phyloP scores from a whole-genome alignment of 2,329 filamentous ascomycete genomes.

The Fusarium sp. region DNA sequence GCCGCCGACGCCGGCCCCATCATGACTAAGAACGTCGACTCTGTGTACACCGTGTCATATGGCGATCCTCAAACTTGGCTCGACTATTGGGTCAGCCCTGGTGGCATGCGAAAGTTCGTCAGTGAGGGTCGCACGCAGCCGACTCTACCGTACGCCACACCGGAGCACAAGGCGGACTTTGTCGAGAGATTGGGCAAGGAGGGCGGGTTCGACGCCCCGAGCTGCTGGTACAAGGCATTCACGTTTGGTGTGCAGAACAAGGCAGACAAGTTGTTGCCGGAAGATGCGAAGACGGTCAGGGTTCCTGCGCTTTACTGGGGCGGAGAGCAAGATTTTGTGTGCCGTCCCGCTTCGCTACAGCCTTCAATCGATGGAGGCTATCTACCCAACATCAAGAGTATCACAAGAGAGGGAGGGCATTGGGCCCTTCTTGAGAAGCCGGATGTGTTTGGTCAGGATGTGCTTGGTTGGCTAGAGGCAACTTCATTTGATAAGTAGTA shows the following conservation, averaged over 20 bases:
- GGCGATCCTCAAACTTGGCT: conserved; percentile 52
- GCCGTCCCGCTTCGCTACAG: conserved; percentile 42
- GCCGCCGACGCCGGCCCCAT: conserved; percentile 57
- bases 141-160: conserved; percentile 48
- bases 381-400: conserved; percentile 47
- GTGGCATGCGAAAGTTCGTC: conserved; percentile 52
- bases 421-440: conserved; percentile 53
- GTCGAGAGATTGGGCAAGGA: conserved; percentile 45
- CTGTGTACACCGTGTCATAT: conserved; percentile 55
- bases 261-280: conserved; percentile 35
- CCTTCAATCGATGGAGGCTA: conserved; percentile 40
- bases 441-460: conserved; percentile 44
- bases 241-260: conserved; percentile 41
- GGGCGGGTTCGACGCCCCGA: conserved; percentile 49
- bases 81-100: conserved; percentile 55
- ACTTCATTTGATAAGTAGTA: too few relatives aligned
- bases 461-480: conserved; percentile 38
- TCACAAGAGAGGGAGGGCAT: conserved; percentile 49
- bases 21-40: conserved; percentile 58
- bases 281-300: conserved; percentile 38
- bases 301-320: conserved; percentile 51
- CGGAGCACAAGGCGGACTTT: conserved; percentile 47
- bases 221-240: conserved; percentile 51
- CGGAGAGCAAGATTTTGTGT: conserved; percentile 49
- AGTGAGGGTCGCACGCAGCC: conserved; percentile 43